Evolutionary conservation across 345 rosid genomes (phyloP).

Genomic region (Acer negundo): DNA sequence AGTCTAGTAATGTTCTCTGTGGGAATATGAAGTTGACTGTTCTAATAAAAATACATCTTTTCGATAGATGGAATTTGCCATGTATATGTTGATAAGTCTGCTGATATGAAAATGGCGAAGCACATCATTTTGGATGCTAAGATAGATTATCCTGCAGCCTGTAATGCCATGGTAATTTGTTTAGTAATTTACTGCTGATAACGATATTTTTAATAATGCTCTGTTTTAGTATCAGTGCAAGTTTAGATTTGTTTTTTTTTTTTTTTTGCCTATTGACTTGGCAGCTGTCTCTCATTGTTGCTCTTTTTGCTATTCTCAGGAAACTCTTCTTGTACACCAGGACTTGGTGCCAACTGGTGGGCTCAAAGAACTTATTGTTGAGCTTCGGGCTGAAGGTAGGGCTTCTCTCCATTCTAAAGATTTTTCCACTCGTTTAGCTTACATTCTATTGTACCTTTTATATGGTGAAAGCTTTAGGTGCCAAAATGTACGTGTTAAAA

Average conservation of each 20-base stretch:
- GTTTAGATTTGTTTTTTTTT: conserved; percentile 14
- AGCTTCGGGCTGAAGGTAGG: conserved; percentile 68
- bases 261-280: not conserved
- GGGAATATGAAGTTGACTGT: conserved; percentile 13
- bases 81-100: conserved; percentile 85
- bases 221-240: not conserved
- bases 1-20: not conserved
- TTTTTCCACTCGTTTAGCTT: not conserved
- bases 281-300: conserved; percentile 9
- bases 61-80: conserved; percentile 96
- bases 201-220: not conserved
- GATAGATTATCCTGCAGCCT: conserved; percentile 95
- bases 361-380: conserved; percentile 57
- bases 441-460: not conserved
- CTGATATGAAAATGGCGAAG: conserved; percentile 81
- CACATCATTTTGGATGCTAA: conserved; percentile 86
- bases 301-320: conserved; percentile 45
- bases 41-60: conserved; percentile 15
- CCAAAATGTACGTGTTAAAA: no score
- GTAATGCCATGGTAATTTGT: conserved; percentile 87
- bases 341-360: conserved; percentile 66
- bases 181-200: conserved; percentile 4
- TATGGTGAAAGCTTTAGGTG: not conserved
- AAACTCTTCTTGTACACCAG: conserved; percentile 93
- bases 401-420: not conserved